Percentiles rank a stretch among this genome's conserved stretches.
Conservation (phyloP, 169 alveolate species). For the Plasmodium ovale region DNA sequence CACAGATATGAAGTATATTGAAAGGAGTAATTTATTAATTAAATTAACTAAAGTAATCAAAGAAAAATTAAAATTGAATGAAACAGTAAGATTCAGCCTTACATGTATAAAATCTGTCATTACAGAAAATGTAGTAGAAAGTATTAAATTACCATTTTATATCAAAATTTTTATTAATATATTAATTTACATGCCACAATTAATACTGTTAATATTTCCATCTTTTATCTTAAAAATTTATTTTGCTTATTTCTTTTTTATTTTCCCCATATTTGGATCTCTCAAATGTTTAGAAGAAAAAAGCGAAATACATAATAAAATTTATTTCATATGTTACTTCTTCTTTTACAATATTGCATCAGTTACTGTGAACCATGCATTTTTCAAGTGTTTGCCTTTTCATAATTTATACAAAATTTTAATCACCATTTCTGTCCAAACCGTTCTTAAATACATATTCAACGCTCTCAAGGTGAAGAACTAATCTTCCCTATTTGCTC, state of each 20-base stretch:
- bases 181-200: slow-evolving; percentile 63
- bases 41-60: slow-evolving; percentile 25
- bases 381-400: slow-evolving; percentile 65
- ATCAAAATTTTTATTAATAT: slow-evolving; percentile 41
- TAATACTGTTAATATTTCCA: slow-evolving; percentile 47
- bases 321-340: slow-evolving; percentile 56
- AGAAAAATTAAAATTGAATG: slow-evolving; percentile 47
- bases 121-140: slow-evolving; percentile 56
- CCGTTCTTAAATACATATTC: slow-evolving; percentile 58
- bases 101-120: slow-evolving; percentile 53
- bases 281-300: slow-evolving; percentile 73
- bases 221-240: slow-evolving; percentile 58
- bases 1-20: slow-evolving; percentile 3
- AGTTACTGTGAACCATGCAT: slow-evolving; percentile 42
- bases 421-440: slow-evolving; percentile 55
- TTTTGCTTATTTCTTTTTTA: slow-evolving; percentile 56
- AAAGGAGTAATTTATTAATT: slow-evolving; percentile 66
- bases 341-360: slow-evolving; percentile 66
- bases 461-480: slow-evolving; percentile 14
- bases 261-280: slow-evolving; percentile 66
- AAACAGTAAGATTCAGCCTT: slow-evolving; percentile 56
- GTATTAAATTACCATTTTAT: slow-evolving; percentile 58
- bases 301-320: slow-evolving; percentile 35
- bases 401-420: slow-evolving; percentile 68
- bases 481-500: not conserved